Base-by-base conservation (phyloP, 108 stramenopile genomes). In the Epipyxis sp. region DNA sequence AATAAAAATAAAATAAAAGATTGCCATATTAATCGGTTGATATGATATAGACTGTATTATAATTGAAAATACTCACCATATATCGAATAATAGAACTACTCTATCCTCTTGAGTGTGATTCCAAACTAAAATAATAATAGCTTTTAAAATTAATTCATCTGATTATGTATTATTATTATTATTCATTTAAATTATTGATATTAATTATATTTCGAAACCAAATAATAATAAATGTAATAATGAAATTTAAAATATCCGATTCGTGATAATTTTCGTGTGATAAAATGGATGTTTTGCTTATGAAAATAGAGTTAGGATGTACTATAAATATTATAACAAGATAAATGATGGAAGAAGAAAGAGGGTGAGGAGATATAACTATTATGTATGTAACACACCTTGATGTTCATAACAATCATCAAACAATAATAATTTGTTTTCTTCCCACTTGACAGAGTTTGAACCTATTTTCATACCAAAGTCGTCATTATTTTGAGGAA, bases 361-460 rank as follows among this genome's bases (percentile, higher is more conserved):
- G 20, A 50, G 46, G 20, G 20, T n/a, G n/a, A n/a, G n/a, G n/a
- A n/a, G n/a, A n/a, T n/a, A n/a, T n/a, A n/a, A n/a, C n/a, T n/a
- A n/a, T n/a, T n/a, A n/a, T n/a, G n/a, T n/a, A n/a, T n/a, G n/a
- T 13, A 37, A 65, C 34, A 35, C 3, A 65, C 61, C 61, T 86
- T 97, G 91, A 77, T 99, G 98, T 77, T 96, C 92, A 79, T 90
- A 99, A 59, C 89, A 84, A 87, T 99, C 98, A 77, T 99, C 98
- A 42, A 99, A 90, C 0, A 97, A 88, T 42, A 99, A 3, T 0
- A 93, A 91, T 54, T 90, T 82, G 10, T 92, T 94, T 59, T 88
- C 88, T 20, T 77, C 65, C 95, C 96, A 99, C 16, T 84, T 74
- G 35, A 89, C 83, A 3, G 72, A 78, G 69, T 91, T 80, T 45